Evolutionary conservation across 1,284 basidiomycete species (phyloP).

Genomic region (Blastosporella zonata): DNA sequence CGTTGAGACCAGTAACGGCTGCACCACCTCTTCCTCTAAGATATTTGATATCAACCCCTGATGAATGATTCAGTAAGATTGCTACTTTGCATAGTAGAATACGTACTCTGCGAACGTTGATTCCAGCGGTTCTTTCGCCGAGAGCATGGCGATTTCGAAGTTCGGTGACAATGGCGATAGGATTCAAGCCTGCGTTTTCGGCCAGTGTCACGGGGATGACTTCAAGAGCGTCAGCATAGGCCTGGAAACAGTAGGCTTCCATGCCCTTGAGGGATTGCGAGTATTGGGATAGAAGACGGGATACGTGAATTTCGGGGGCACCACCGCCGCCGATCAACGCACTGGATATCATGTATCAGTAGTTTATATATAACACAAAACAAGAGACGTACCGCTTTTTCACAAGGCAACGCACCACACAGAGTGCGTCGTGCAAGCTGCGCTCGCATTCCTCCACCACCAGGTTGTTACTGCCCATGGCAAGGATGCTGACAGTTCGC

Average conservation of each 20-base stretch:
- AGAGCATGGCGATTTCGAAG: conserved; percentile 94
- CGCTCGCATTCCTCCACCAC: conserved; percentile 98
- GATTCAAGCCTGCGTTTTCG: conserved; percentile 98
- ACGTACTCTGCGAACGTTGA: conserved; percentile 93
- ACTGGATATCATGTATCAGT: conserved; percentile 39
- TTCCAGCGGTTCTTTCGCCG: conserved; percentile 93
- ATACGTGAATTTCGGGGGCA: conserved; percentile 97
- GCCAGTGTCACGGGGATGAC: conserved; percentile 98
- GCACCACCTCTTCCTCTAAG: conserved; percentile 95
- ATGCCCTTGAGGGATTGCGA: conserved; percentile 95
- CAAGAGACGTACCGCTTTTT: conserved; percentile 80
- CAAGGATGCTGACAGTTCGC: conserved; percentile 92
- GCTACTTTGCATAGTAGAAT: neutral
- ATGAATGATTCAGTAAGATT: conserved; percentile 6
- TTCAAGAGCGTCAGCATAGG: conserved; percentile 96
- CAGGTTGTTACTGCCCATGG: conserved; percentile 91
- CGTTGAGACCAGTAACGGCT: conserved; percentile 93
- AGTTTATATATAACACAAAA: neutral
- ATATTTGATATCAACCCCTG: conserved; percentile 96
- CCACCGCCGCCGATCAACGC: conserved; percentile 97
- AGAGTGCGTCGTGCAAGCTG: conserved; percentile 96
- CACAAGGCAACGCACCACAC: conserved; percentile 96
- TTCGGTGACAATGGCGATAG: conserved; percentile 98
- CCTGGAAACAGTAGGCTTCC: conserved; percentile 99
- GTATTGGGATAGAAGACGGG: conserved; percentile 89